Evolutionary conservation across 441 rosid species (phyloP).

Genomic region (Macaranga tanarius): DNA sequence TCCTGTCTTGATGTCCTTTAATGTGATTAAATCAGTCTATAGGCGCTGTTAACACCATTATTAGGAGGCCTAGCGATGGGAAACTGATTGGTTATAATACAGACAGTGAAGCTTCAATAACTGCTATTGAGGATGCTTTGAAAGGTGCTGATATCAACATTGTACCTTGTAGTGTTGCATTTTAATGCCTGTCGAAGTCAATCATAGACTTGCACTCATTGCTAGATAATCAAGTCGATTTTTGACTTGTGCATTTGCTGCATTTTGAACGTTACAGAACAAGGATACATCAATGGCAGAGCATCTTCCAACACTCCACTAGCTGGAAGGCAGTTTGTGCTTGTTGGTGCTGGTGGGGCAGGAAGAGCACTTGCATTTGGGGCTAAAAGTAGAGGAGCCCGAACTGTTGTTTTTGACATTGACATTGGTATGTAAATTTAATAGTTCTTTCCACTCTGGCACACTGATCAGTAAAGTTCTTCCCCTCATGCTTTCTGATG

Average conservation of each 20-base stretch:
- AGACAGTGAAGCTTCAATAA: conserved; percentile 53
- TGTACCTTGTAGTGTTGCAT: neutral
- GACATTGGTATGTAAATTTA: conserved; percentile 36
- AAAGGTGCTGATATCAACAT: conserved; percentile 32
- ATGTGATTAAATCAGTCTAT: conserved; percentile 38
- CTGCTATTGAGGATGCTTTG: conserved; percentile 57
- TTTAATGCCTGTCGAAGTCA: neutral
- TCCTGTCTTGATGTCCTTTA: neutral
- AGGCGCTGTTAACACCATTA: conserved; percentile 56
- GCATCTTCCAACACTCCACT: conserved; percentile 26
- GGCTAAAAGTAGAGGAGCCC: conserved; percentile 51
- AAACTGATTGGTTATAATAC: conserved; percentile 56
- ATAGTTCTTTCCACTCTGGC: neutral
- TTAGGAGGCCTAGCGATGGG: conserved; percentile 51
- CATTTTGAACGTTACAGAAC: conserved; percentile 21
- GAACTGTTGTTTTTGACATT: conserved; percentile 44
- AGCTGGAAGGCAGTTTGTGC: conserved; percentile 46
- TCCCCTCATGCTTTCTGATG: neutral
- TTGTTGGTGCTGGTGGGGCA: conserved; percentile 63
- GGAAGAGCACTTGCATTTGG: conserved; percentile 64
- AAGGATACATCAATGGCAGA: conserved; percentile 12
- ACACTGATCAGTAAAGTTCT: neutral
- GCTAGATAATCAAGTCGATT: neutral
- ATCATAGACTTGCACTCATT: neutral
- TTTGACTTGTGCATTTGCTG: neutral